Conservation (phyloP, 352 stramenopile genomes). For the Globisporangium viniferum region DNA sequence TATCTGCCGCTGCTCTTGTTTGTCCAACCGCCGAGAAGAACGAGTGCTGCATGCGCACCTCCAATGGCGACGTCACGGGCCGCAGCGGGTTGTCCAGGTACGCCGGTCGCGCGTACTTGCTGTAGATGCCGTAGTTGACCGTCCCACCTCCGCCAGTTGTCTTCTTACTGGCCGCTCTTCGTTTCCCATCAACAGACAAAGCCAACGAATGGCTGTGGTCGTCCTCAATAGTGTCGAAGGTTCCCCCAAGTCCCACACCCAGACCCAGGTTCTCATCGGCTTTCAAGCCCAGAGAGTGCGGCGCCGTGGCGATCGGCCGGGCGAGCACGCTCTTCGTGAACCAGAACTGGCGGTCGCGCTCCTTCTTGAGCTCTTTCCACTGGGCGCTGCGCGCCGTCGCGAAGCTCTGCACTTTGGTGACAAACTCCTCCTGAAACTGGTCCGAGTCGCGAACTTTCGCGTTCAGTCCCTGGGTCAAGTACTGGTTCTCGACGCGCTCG, state of each 20-base stretch:
- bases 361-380: slow-evolving; percentile 48
- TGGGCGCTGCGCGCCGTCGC: slow-evolving; percentile 32
- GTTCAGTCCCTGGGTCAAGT: slow-evolving; percentile 35
- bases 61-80: slow-evolving; percentile 29
- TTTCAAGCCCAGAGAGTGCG: not conserved
- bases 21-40: slow-evolving; percentile 24
- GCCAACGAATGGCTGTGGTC: not conserved
- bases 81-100: slow-evolving; percentile 18
- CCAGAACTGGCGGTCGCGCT: slow-evolving; percentile 35
- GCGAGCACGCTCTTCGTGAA: slow-evolving; percentile 37
- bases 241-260: not conserved
- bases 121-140: slow-evolving; percentile 35
- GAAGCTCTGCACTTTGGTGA: slow-evolving; percentile 53
- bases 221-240: not conserved
- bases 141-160: not conserved
- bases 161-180: not conserved
- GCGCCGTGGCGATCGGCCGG: slow-evolving; percentile 35
- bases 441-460: slow-evolving; percentile 32
- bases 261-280: not conserved
- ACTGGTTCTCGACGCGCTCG: slow-evolving; percentile 48
- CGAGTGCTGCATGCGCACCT: slow-evolving; percentile 30
- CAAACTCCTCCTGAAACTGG: slow-evolving; percentile 65
- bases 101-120: slow-evolving; percentile 30
- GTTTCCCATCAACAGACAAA: not conserved
- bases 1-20: not conserved